Percentiles rank a stretch among this genome's conserved stretches.
Evolutionary conservation across 2,329 filamentous ascomycete genomes (phyloP).

Genomic region (Penicillium occitanis): DNA sequence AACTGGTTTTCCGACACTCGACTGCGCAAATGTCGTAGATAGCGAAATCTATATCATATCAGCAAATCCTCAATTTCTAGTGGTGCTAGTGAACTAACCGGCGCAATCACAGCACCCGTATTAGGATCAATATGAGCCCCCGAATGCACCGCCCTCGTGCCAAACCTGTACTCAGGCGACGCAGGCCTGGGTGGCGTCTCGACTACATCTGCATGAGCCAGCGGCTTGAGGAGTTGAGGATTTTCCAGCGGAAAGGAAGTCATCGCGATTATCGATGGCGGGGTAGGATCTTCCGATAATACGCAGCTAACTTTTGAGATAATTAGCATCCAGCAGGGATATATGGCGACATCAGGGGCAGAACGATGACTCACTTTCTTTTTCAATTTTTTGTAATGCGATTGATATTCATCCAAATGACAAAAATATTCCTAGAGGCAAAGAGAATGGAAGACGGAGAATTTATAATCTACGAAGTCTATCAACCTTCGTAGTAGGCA

Average conservation of each 20-base stretch:
- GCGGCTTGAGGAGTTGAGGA: constrained; percentile 23
- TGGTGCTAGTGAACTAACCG: constrained; percentile 41
- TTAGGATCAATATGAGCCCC: constrained; percentile 85
- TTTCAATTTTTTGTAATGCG: not conserved
- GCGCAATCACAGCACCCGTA: constrained; percentile 92
- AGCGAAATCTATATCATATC: constrained; percentile 68
- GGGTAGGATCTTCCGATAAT: constrained; percentile 6
- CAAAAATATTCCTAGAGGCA: not conserved
- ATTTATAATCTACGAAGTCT: not conserved
- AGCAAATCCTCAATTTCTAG: not conserved
- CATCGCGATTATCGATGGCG: not conserved
- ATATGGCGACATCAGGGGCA: constrained; percentile 6
- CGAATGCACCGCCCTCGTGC: constrained; percentile 91
- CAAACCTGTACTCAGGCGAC: constrained; percentile 77
- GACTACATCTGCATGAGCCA: constrained; percentile 41
- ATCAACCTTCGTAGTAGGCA: not conserved
- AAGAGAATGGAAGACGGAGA: not conserved
- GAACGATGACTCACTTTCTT: not conserved
- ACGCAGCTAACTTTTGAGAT: not conserved
- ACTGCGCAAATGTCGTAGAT: constrained; percentile 95
- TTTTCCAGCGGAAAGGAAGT: constrained; percentile 26
- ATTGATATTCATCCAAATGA: not conserved
- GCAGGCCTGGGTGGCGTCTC: constrained; percentile 72
- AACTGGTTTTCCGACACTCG: constrained; percentile 78
- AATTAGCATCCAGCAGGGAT: constrained; percentile 1